Conservation (phyloP, 305 asterid species). For the Solanum hybrid region DNA sequence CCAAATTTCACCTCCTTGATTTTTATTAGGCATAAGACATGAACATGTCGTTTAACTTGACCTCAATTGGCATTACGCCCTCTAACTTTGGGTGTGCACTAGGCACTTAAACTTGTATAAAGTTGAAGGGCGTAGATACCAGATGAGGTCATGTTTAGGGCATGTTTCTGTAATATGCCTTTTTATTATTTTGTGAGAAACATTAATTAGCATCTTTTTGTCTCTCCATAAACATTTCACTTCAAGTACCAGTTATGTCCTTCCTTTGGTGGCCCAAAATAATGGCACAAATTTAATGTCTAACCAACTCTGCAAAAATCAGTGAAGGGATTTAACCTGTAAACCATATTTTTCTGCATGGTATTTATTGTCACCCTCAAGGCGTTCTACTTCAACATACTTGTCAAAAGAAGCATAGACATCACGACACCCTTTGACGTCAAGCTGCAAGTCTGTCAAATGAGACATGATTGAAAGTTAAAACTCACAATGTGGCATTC, state of each 20-base stretch:
- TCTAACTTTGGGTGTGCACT: background rate
- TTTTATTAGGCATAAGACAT: background rate
- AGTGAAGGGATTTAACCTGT: conserved; percentile 42
- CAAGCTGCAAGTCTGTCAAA: conserved; percentile 84
- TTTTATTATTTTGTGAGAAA: background rate
- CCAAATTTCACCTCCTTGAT: background rate
- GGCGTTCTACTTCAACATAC: conserved; percentile 90
- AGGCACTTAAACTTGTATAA: background rate
- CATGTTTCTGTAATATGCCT: background rate
- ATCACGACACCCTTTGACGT: conserved; percentile 88
- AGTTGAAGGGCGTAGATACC: background rate
- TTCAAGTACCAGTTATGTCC: background rate
- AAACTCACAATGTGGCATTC: conserved; percentile 4
- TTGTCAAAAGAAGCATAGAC: conserved; percentile 93
- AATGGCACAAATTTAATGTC: background rate
- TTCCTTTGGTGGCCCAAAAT: background rate
- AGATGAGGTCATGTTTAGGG: background rate
- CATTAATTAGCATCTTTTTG: background rate
- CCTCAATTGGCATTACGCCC: background rate
- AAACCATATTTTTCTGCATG: conserved; percentile 86
- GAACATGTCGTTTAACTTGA: background rate
- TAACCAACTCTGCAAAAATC: background rate
- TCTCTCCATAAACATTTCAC: background rate
- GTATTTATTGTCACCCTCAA: conserved; percentile 91
- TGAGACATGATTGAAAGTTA: background rate